Evolutionary conservation across 2,329 filamentous ascomycete genomes (phyloP).

Genomic region (Ilyonectria sp.): DNA sequence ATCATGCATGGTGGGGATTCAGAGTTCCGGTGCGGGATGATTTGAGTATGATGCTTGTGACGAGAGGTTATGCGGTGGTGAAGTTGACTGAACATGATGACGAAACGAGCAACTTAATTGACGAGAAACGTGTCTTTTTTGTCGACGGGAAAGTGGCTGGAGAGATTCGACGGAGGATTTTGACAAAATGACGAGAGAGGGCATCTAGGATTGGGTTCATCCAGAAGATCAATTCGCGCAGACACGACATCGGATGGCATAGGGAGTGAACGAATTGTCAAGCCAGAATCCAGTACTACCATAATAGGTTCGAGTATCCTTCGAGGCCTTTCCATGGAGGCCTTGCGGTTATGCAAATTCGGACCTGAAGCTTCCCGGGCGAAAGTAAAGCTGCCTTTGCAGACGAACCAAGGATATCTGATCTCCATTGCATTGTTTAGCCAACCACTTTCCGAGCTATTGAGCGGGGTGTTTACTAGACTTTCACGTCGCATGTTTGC

Average conservation of each 20-base stretch:
- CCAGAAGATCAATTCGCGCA: no score
- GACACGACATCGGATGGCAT: not conserved
- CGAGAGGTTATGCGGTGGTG: slow-evolving; percentile 7
- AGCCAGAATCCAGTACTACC: not conserved
- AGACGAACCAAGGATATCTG: not conserved
- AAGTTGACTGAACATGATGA: slow-evolving; percentile 30
- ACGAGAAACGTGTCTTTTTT: not conserved
- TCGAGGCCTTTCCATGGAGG: not conserved
- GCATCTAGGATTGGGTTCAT: no score
- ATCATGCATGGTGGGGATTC: slow-evolving; percentile 15
- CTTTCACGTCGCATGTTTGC: not conserved
- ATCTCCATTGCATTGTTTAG: not conserved
- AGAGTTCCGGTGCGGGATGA: slow-evolving; percentile 17
- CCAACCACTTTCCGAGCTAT: not conserved
- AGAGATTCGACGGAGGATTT: no score
- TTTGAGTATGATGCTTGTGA: slow-evolving; percentile 6
- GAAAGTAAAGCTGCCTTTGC: not conserved
- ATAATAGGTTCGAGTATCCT: not conserved
- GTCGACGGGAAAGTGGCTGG: not conserved
- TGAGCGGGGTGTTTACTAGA: not conserved
- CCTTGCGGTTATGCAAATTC: not conserved
- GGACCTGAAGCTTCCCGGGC: not conserved
- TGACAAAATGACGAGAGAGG: no score
- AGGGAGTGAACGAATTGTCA: not conserved
- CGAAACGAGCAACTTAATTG: slow-evolving; percentile 15